A percentile compares a stretch with the other conserved stretches of the same genome.
These are phyloP conservation scores for Candolleomyces aberdarensis DNA, from an alignment of 768 basidiomycete genomes.

Conservation along the genomic window DNA sequence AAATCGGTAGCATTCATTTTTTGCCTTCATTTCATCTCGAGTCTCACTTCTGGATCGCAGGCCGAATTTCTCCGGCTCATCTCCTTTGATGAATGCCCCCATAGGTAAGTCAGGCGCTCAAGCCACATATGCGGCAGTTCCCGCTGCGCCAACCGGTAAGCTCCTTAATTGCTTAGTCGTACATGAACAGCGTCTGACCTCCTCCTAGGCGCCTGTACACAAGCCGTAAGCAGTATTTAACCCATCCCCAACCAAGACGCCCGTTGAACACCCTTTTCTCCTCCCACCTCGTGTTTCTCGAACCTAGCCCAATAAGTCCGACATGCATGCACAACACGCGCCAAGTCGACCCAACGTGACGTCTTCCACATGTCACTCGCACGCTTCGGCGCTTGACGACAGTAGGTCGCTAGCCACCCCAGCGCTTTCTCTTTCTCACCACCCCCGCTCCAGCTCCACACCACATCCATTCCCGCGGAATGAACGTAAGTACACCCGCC, in stretches of 20 bases:
- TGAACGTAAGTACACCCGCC: background rate
- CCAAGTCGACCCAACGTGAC: background rate
- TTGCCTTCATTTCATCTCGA: background rate
- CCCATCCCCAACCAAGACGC: background rate
- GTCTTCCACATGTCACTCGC: background rate
- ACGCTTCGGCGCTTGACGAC: conserved; percentile 4
- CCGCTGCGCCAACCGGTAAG: background rate
- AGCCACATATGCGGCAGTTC: background rate
- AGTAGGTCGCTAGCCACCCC: background rate
- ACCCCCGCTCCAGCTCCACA: background rate
- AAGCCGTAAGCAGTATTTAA: background rate
- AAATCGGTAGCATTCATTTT: background rate
- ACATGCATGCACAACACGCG: too few relatives aligned
- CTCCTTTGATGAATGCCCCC: background rate
- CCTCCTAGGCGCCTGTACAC: background rate
- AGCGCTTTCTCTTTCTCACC: background rate
- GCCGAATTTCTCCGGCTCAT: background rate
- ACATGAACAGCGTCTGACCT: background rate
- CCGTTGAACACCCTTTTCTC: background rate
- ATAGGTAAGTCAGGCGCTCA: background rate
- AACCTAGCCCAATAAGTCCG: background rate
- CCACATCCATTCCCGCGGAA: background rate
- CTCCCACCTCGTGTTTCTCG: background rate
- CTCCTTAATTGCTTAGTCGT: background rate
- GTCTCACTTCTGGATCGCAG: background rate